Base-by-base conservation (phyloP, 164 flowering plant species). In the Vitis rupestris region DNA sequence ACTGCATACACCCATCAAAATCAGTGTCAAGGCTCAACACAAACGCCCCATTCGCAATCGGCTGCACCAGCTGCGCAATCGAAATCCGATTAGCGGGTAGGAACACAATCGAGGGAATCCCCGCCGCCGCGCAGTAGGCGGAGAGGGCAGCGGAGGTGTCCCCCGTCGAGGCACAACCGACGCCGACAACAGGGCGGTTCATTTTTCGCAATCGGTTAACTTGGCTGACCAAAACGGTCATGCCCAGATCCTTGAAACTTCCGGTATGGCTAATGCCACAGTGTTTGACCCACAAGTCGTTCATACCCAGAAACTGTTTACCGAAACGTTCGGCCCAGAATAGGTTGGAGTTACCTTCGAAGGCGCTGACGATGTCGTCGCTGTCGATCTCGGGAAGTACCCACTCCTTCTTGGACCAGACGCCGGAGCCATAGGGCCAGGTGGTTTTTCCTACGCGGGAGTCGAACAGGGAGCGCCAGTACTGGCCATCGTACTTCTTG, bases 381-480 rank as follows among this genome's bases (percentile, higher is more conserved):
- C 73, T 14, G 49, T 82, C 86, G 57, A 91, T 91, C 70, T 82
- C 89, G 1, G 91, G 97, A 0, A 90, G 66, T 5, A 91, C 94
- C 93, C 94, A 91, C 59, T 91, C 93, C 70, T 91, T 91, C 79
- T 90, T 91, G 69, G 82, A 75, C 94, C 97, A 91, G 14, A 89
- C 97, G 14, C 97, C 97, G 61, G 91, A 87, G 12, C 94, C 94
- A 50, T 90, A 91, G 0, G 97, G 97, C 94, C 93, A 91, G 0
- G 82, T 88, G 47, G 94, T 91, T 72, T 81, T 84, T 0, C 97
- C 94, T 9, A 86, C 82, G 16, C 94, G 84, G 0, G 91, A 88
- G 69, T 91, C 97, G 70, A 91, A 91, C 16, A 91, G 80, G 54
- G 72, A 14, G 10, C 82, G 82, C 97, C 97, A 90, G 72, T 90